phyloP scores from a whole-genome alignment of 108 stramenopile genomes.

The Schizochytrium sp. region DNA sequence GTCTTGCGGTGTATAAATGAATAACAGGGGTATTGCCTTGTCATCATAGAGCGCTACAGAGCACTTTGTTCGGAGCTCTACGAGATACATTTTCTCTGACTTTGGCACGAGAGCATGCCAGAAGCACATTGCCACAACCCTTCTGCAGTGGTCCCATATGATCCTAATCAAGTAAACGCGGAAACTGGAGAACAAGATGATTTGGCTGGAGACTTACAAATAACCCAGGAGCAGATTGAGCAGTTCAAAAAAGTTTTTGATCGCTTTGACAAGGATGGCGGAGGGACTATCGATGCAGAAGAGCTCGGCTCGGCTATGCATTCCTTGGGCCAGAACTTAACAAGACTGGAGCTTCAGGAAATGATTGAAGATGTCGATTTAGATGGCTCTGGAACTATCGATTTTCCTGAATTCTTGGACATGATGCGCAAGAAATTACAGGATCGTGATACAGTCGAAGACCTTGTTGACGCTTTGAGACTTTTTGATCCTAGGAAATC shows the following conservation, averaged over 20 bases:
- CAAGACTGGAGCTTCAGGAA: constrained; percentile 38
- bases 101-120: no score
- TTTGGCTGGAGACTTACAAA: not conserved
- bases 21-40: no score
- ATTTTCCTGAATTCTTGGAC: constrained; percentile 49
- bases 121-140: no score
- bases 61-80: no score
- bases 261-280: constrained; percentile 45
- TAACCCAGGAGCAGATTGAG: constrained; percentile 36
- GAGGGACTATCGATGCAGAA: constrained; percentile 47
- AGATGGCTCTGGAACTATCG: constrained; percentile 16
- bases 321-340: not conserved
- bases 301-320: constrained; percentile 51
- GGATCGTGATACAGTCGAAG: constrained; percentile 16
- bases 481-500: constrained; percentile 41
- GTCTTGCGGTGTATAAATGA: no score
- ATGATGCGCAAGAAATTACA: constrained; percentile 36
- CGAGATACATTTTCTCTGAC: no score
- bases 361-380: constrained; percentile 40
- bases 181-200: no score
- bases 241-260: constrained; percentile 57
- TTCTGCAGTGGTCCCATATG: no score
- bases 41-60: no score
- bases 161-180: no score
- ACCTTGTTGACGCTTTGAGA: constrained; percentile 46